Conservation (phyloP, 2,329 filamentous ascomycete species). For the Aspergillus fructus region DNA sequence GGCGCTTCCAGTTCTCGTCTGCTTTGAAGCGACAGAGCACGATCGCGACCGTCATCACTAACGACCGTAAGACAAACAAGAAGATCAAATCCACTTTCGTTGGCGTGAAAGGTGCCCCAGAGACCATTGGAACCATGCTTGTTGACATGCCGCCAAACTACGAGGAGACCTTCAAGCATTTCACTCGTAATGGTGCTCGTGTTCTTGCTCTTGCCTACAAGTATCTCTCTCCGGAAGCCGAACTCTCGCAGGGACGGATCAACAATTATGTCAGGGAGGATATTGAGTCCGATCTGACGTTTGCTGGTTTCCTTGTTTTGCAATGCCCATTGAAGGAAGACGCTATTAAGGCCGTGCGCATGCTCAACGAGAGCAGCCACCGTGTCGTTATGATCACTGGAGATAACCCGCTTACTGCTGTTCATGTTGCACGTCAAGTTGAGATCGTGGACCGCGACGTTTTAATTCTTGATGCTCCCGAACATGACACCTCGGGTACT, state of each 20-base stretch:
- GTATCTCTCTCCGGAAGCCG: slow-evolving; percentile 76
- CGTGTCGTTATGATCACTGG: slow-evolving; percentile 99
- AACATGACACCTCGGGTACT: slow-evolving; percentile 77
- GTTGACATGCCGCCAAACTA: slow-evolving; percentile 79
- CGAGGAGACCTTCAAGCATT: slow-evolving; percentile 98
- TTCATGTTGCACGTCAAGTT: slow-evolving; percentile 91
- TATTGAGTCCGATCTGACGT: slow-evolving; percentile 78
- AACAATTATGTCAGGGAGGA: slow-evolving; percentile 94
- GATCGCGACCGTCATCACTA: slow-evolving; percentile 75
- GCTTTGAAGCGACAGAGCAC: slow-evolving; percentile 95
- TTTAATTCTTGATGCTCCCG: slow-evolving; percentile 90
- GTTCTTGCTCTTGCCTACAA: slow-evolving; percentile 94
- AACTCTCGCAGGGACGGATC: slow-evolving; percentile 79
- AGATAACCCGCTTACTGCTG: slow-evolving; percentile 93
- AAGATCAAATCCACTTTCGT: slow-evolving; percentile 85
- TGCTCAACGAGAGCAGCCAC: slow-evolving; percentile 98
- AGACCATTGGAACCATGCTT: slow-evolving; percentile 95
- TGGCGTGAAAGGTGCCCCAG: slow-evolving; percentile 92
- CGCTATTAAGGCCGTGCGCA: slow-evolving; percentile 86
- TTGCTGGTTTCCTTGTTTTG: slow-evolving; percentile 92
- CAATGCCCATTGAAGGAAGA: slow-evolving; percentile 97
- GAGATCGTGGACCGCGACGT: slow-evolving; percentile 97
- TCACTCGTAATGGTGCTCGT: slow-evolving; percentile 91
- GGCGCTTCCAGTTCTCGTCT: slow-evolving; percentile 97
- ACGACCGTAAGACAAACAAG: slow-evolving; percentile 69